Evolutionary conservation across 495 filamentous ascomycete species (phyloP).

Genomic region (Daldinia grandis): DNA sequence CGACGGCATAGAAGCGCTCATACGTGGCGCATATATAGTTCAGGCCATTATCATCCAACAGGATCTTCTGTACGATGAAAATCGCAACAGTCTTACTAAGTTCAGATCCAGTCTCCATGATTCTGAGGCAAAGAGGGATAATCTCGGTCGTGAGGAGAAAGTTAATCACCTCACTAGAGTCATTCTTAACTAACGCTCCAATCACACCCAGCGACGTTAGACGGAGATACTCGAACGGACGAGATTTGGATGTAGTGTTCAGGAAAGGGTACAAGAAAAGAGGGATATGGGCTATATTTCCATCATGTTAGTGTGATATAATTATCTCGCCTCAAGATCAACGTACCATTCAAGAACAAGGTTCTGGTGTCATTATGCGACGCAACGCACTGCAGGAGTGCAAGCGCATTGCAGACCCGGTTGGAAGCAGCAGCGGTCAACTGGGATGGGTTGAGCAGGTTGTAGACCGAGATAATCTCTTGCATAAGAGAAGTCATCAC

Average conservation of each 20-base stretch:
- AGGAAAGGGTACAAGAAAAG: constrained; percentile 98
- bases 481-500: constrained; percentile 98
- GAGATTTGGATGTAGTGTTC: constrained; percentile 98
- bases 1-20: constrained; percentile 98
- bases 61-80: constrained; percentile 99
- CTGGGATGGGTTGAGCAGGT: constrained; percentile 93
- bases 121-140: constrained; percentile 95
- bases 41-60: constrained; percentile 96
- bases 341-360: constrained; percentile 87
- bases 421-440: constrained; percentile 96
- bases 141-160: constrained; percentile 99
- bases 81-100: constrained; percentile 99
- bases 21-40: constrained; percentile 99
- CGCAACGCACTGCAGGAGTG: constrained; percentile 95
- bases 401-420: constrained; percentile 96
- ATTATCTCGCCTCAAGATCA: not conserved
- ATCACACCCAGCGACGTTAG: constrained; percentile 98
- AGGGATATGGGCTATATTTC: constrained; percentile 86
- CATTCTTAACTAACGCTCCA: constrained; percentile 97
- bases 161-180: constrained; percentile 98
- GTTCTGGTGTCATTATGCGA: constrained; percentile 96
- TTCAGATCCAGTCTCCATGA: constrained; percentile 99
- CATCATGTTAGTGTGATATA: constrained; percentile 26
- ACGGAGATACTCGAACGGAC: constrained; percentile 97
- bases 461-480: constrained; percentile 99